phyloP scores from a whole-genome alignment of 768 basidiomycete genomes.

The Pleurotus eryngii region DNA sequence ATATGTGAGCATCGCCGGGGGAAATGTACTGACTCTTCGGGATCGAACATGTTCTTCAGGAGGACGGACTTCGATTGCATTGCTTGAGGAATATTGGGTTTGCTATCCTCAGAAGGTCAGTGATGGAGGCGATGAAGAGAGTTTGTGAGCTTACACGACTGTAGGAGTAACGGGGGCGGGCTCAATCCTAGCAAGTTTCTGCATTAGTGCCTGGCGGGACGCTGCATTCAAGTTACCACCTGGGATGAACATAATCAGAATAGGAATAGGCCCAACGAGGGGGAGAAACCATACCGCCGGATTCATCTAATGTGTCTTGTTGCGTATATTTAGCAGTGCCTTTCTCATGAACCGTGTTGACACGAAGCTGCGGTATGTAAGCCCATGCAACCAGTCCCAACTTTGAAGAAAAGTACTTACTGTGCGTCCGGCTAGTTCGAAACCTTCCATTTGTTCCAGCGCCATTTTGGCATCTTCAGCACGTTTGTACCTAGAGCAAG shows the following conservation, averaged over 20 bases:
- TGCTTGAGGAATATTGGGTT: constrained; percentile 76
- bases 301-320: constrained; percentile 83
- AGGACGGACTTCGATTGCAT: constrained; percentile 90
- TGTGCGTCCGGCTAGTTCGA: constrained; percentile 93
- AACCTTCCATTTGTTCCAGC: constrained; percentile 98
- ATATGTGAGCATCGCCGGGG: background rate
- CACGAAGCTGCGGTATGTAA: constrained; percentile 56
- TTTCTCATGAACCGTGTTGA: constrained; percentile 92
- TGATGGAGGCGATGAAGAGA: constrained; percentile 6
- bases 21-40: constrained; percentile 77
- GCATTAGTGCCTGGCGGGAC: constrained; percentile 99
- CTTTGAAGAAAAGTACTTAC: constrained; percentile 39
- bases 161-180: constrained; percentile 52
- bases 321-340: constrained; percentile 73
- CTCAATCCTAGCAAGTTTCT: constrained; percentile 98
- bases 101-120: constrained; percentile 42
- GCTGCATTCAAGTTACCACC: constrained; percentile 98
- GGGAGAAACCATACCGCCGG: constrained; percentile 57
- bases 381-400: background rate
- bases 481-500: constrained; percentile 67
- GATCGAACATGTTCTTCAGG: constrained; percentile 94
- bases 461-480: constrained; percentile 96
- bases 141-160: constrained; percentile 48
- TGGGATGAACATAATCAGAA: constrained; percentile 25
- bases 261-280: constrained; percentile 7